Base-by-base conservation (phyloP, 164 flowering plant species). In the Stephania cephalantha region DNA sequence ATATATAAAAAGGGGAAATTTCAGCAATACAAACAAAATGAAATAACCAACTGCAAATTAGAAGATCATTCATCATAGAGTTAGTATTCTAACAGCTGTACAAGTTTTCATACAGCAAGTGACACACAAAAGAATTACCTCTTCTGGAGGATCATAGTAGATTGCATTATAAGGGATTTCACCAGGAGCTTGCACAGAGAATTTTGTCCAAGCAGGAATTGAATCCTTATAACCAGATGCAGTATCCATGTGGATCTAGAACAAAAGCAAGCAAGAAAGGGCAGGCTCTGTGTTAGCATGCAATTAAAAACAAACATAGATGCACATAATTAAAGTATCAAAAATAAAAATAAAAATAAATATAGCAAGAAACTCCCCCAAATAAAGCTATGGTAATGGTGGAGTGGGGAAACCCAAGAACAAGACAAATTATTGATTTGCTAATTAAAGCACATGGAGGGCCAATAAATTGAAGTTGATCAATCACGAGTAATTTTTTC, bases 191-290 rank as follows among this genome's bases (percentile, higher is more conserved):
- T 96, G 99, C 44, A 96, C 95, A 53, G 99, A 91, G 68, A 88
- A 96, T 84, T 90, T 92, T 77, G 94, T 92, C 99, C 99, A 96
- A 78, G 97, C 97, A 78, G 99, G 97, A 79, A 96, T 94, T 12
- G 98, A 92, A 81, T 96, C 99, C 84, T 96, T 96, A 61, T 88
- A 77, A 66, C 98, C 99, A 81, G 98, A 87, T 71, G 94, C 90
- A 64, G 99, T 94, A 73, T 91, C 97, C 99, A 96, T 94, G 55
- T 84, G 99, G 73, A 96, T 91, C 99, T 96, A 78, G 75, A 75
- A 63, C 66, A 46, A 18, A 64, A 35, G 83, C 31, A 9, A 68
- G 45, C 35, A 78, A 63, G 29, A 70, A 55, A 42, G 46, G 29
- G n/a, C 42, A 35, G 42, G 4, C 42, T 2, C 2, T 35, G 42